Evolutionary conservation across 768 basidiomycete species (phyloP).

Genomic region (Hysterangium stoloniferum): DNA sequence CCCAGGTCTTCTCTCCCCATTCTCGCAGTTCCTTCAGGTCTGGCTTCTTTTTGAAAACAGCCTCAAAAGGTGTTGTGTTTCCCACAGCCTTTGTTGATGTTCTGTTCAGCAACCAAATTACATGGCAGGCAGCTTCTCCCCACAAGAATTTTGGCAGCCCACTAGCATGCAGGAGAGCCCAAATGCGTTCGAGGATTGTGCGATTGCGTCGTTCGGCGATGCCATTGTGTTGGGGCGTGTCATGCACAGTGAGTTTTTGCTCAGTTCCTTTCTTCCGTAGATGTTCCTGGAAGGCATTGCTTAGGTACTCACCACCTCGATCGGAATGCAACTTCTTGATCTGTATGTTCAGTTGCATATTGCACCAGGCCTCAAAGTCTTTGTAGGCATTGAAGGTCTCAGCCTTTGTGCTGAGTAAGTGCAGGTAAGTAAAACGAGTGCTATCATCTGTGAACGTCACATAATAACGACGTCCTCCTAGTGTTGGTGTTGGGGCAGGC

Average conservation of each 20-base stretch:
- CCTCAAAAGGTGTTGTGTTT: conserved; percentile 18
- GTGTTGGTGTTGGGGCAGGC: conserved; percentile 11
- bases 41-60: no score
- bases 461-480: conserved; percentile 17
- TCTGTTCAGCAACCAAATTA: conserved; percentile 17
- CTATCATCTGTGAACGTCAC: conserved; percentile 13
- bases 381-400: conserved; percentile 19
- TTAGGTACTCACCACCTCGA: conserved; percentile 33
- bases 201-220: conserved; percentile 33
- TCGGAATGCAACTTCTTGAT: conserved; percentile 24
- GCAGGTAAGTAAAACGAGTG: conserved; percentile 1
- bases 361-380: conserved; percentile 25
- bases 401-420: background rate
- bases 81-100: conserved; percentile 17
- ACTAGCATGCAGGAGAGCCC: conserved; percentile 24
- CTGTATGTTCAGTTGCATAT: conserved; percentile 23
- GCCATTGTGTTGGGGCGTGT: conserved; percentile 35
- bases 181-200: conserved; percentile 26
- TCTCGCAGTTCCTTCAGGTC: background rate
- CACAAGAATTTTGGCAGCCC: conserved; percentile 20
- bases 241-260: conserved; percentile 22
- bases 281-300: conserved; percentile 25
- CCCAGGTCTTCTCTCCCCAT: background rate
- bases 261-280: conserved; percentile 30
- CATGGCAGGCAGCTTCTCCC: conserved; percentile 19